These are phyloP conservation scores for Aureobasidium sp. DNA, from an alignment of 2,329 filamentous ascomycete species.

Conservation along the genomic window DNA sequence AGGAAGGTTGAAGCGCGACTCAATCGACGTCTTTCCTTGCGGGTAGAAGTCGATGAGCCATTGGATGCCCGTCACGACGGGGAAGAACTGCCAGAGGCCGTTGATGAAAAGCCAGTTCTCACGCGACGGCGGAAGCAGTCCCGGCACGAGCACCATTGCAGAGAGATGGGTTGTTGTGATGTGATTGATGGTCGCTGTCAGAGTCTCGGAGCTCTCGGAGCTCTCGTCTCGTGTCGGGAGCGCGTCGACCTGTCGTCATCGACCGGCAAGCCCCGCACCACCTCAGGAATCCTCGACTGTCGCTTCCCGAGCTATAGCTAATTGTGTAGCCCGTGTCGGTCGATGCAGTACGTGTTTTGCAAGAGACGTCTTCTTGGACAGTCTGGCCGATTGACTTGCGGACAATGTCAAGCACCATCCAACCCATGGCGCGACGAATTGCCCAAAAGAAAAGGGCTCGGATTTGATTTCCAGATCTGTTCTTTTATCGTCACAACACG, in stretches of 20 bases:
- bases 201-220: background rate
- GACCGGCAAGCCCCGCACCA: no score
- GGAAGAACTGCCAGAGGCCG: conserved; percentile 44
- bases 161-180: no score
- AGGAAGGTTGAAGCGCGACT: conserved; percentile 73
- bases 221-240: background rate
- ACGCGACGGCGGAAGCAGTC: conserved; percentile 42
- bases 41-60: conserved; percentile 76
- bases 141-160: conserved; percentile 39
- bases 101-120: conserved; percentile 44
- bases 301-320: no score
- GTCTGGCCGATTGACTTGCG: no score
- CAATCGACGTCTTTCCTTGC: conserved; percentile 82
- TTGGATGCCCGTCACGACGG: conserved; percentile 56
- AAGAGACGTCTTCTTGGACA: no score
- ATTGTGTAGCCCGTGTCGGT: no score
- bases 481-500: background rate
- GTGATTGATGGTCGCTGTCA: background rate
- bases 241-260: background rate
- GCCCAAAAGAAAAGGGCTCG: background rate
- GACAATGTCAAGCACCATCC: no score
- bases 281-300: no score
- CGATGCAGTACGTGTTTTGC: no score
- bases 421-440: background rate
- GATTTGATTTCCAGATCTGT: background rate